Base-by-base conservation (phyloP, 2,329 filamentous ascomycete genomes). In the Pezicula radicicola region DNA sequence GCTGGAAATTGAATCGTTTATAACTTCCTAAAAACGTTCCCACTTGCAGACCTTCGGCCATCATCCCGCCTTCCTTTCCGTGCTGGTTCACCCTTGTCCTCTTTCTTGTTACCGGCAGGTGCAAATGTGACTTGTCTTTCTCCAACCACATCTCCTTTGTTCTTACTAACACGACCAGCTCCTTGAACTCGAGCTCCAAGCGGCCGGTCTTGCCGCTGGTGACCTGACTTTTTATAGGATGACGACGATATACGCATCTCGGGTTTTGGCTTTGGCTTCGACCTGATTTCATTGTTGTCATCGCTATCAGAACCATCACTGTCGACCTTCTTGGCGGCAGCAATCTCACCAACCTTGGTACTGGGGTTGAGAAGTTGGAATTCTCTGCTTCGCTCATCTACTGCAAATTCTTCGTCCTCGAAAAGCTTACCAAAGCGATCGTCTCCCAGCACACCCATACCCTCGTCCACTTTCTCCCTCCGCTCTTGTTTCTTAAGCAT, bases 281-380 rank as follows among this genome's bases (percentile, higher is more conserved):
- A 62, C 64, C 51, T 67, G 33, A 56, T 70, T 46, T 72, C 73
- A 36, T 72, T 68, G 59, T 68, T 74, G 50, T 68, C 75, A 39
- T 72, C 72, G 46, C 75, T 75, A 13, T 75, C 59, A 19, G 69
- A 70, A 44, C 59, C 61, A 39, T 64, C 60, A 19, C 57, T 66
- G 63, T 60, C 67, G 63, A 53, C 60, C 54, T 47, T 72, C 60
- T 80, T 64, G 47, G 66, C 56, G 51, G 66, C 60, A 28, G 56
- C 56, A 39, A 61, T 56, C 39, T 65, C 61, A n/a, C 67, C 67
- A 43, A 69, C 64, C 52, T 58, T 81, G 7, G 90, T 94, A 70
- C 90, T 96, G 4, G 94, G 91, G 67, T 99, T 99, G 71, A 96
- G 84, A 43, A 87, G 80, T 53, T 85, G 83, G 76, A 96, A 99